Evolutionary conservation across 2,329 filamentous ascomycete species (phyloP), one percentile per base, ranked within the genome.

Genomic region (Thelonectria olida): DNA sequence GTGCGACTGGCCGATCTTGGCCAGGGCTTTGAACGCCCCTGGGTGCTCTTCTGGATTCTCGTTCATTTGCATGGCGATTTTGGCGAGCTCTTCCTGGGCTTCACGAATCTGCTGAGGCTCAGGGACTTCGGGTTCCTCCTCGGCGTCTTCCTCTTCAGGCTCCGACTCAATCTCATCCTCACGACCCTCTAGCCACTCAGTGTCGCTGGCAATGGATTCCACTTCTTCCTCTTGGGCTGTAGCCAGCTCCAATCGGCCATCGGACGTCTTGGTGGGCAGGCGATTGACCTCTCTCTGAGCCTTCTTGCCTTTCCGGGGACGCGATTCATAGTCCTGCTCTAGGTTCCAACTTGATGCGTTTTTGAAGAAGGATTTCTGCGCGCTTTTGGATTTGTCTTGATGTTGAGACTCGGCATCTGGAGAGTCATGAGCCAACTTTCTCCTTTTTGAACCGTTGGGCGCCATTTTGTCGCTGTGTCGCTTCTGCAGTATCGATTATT

Each of bases 1-100:
- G 13, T 83, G 82, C 7, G 90, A 90, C 55, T 89, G 83, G 19
- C 90, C 90, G 67, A 97, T 87, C 70, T 91, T 87, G 28, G 89
- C 90, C 70, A 98, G 81, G 5, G 87, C 86, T 75, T 92, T 94
- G 81, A 98, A 90, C 19, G 89, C 87, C 42, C 88, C 88, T 39
- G 90, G 86, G 75, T 99, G 89, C 74, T 97, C 95, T 75, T 99
- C 96, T 0, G 96, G 96, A 63, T 96, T 90, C 75, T 98, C 94
- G 71, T 96, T 97, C 72, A 99, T 85, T 52, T 90, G 80, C 48
- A 85, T 84, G 3, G 94, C 96, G 62, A 96, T 86, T 70, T 90
- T 90, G 19, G 96, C 95, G 58, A 99, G 81, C 73, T 98, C 94
- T 74, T 98, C 96, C 76, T 99, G 97, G 9, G 94, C 93, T 64